Base-by-base conservation (phyloP, 2,329 filamentous ascomycete genomes). In the Trichoderma simmonsii region DNA sequence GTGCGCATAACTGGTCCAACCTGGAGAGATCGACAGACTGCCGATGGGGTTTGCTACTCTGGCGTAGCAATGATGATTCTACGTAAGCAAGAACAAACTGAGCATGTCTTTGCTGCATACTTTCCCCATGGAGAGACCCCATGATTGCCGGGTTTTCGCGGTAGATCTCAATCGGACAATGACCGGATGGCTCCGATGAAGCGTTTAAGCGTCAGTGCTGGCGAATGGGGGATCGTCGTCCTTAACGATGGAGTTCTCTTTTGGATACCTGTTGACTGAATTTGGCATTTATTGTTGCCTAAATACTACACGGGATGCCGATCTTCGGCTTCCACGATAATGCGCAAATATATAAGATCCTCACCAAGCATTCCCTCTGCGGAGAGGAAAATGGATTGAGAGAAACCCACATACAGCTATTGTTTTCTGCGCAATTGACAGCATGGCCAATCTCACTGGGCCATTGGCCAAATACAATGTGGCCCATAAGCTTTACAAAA, bases 401-500 rank as follows among this genome's bases (percentile, higher is more conserved):
- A 26, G 6, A 7, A 36, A 18, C 24, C 51, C 9, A 8, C 26
- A 7, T 9, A 59, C 18, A 2, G 8, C 34, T 6, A 3, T 26
- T 12, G 6, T 51, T 34, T 8, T 51, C 34, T 3, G 24, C 21
- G 26, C 54, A n/a, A 51, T 60, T 4, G 18, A 43, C 56, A 24
- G 4, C 66, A 71, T 71, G 69, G 61, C 28, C 3, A 39, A 24
- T 18, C 26, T 64, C 14, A 66, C 39, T 11, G 62, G 39, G 8
- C 36, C 30, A 14, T n/a, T 75, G 65, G 71, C 62, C 59, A 74
- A 70, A 28, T 56, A 75, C 67, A 76, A 77, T 67, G 82, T 89
- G 12, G 86, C 86, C 70, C 84, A 88, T 77, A 83, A 82, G 74
- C 79, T 88, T 6, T 82, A 89, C 81, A 90, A 90, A 81, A 79